Percentiles rank a stretch among this genome's conserved stretches.
Conservation (phyloP, 768 basidiomycete genomes). For the Kwoniella dejecticola region DNA sequence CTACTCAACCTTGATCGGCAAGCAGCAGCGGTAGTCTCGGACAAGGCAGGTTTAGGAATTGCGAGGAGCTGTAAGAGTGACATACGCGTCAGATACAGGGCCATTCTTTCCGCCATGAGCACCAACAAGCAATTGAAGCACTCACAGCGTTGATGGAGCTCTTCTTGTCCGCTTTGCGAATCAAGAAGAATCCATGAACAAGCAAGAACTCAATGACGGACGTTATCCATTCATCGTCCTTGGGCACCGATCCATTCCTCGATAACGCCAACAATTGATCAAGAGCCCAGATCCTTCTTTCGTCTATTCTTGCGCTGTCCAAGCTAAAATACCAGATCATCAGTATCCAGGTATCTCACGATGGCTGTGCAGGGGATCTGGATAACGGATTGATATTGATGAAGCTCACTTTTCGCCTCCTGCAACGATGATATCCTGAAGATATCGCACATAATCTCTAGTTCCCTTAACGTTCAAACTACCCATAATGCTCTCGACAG, state of each 20-base stretch:
- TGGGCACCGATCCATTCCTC: constrained; percentile 74
- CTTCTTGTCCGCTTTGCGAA: constrained; percentile 73
- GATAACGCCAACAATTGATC: constrained; percentile 80
- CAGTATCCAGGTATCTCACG: not conserved
- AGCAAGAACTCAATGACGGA: constrained; percentile 76
- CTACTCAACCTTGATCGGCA: constrained; percentile 72
- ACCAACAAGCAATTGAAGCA: too few relatives aligned
- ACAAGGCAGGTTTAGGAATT: constrained; percentile 68
- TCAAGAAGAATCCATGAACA: constrained; percentile 75
- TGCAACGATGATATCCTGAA: constrained; percentile 66
- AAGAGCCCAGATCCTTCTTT: constrained; percentile 74
- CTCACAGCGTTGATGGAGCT: constrained; percentile 65
- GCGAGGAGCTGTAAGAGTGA: constrained; percentile 63
- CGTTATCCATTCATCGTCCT: constrained; percentile 75
- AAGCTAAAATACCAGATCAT: constrained; percentile 19
- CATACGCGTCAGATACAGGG: not conserved
- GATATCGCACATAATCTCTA: constrained; percentile 70
- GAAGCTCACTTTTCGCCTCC: constrained; percentile 57
- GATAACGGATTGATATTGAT: constrained; percentile 20
- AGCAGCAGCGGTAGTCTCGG: constrained; percentile 68
- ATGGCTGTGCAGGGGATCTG: not conserved
- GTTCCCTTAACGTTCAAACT: constrained; percentile 75
- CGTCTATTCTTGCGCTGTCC: constrained; percentile 49
- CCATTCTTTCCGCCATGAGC: too few relatives aligned
- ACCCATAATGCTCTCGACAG: constrained; percentile 77